Base-by-base conservation (phyloP, 2,329 filamentous ascomycete species). In the Chaetomiaceae sp. region DNA sequence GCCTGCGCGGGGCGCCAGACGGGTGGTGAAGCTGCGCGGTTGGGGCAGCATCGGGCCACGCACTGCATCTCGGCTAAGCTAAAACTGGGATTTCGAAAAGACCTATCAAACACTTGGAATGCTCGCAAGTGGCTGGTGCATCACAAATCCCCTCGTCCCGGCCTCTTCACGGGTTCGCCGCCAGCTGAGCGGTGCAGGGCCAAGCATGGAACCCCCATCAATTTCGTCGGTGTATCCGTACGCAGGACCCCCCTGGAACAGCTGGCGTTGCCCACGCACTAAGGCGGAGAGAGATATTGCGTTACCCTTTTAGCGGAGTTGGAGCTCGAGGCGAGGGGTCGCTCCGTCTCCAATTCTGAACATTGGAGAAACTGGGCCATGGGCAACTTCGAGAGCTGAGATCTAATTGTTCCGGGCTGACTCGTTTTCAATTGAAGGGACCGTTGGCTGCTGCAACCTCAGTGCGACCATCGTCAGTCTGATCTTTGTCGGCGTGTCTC, bases 161-260 rank as follows among this genome's bases (percentile, higher is more conserved):
- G 9, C 5, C 33, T n/a, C 11, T 36, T n/a, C 27, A 42, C 11
- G 11, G 23, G 41, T 30, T 34, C 36, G 18, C 34, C 27, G 8
- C 42, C 48, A 57, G 57, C 54, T 58, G 57, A 53, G 50, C 30
- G 43, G 42, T 45, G 54, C 46, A 53, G 50, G 34, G 23, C 32
- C 14, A 34, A 42, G 25, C 38, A 48, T 44, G 51, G 29, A 34
- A 33, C 18, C 23, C 51, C 51, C 16, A 11, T 48, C 47, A 38
- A 25, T 42, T 16, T 54, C 23, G 21, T 16, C 29, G 13, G 42
- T 25, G 29, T 5, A 48, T n/a, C n/a, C n/a, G n/a, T n/a, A n/a
- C n/a, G n/a, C n/a, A n/a, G n/a, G n/a, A n/a, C n/a, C n/a, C n/a
- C 27, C 53, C 53, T 41, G 27, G 53, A 9, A 45, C 40, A 52